Base-by-base conservation (phyloP, 2,329 filamentous ascomycete genomes). In the Thyridium curvatum region DNA sequence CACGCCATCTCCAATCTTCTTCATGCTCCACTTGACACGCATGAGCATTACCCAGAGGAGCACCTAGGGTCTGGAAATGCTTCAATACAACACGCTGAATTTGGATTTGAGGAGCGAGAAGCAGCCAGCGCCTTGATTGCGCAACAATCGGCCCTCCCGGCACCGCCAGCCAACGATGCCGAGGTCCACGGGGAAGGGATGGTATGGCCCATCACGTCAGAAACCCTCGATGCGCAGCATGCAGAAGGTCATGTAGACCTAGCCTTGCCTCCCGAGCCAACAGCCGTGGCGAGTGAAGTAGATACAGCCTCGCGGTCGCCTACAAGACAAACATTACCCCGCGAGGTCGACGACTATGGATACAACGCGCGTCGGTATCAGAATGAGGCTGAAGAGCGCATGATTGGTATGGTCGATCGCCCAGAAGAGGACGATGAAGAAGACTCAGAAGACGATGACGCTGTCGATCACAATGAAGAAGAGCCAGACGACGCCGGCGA, bases 381-480 rank as follows among this genome's bases (percentile, higher is more conserved):
- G 16, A 48, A 50, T 36, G 54, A 57, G 15, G 52, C 49, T 3
- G 52, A 56, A 34, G 52, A 55, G 13, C 41, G 45, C n/a, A 49
- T 53, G 34, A 48, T 50, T 13, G 48, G 52, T 5, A 48, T 55
- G 18, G 43, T 42, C 3, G 48, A 53, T 12, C 51, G 52, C 8
- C 49, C 39, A 17, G 51, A 44, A 26, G 51, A 44, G 36, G 41
- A 47, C 3, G 46, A 54, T n/a, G 41, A 51, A 15, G 47, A 47
- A 37, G 52, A 39, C 16, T 21, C 40, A 8, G 35, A 42, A 16
- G 42, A 46, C 14, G 46, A 42, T 3, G 43, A 39, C 4, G 48
- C 43, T 8, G 49, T 46, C 4, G 42, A 45, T 1, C 42, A 39
- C 5, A 40, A 43, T 12, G 16, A 41, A 12, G 39, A 39, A n/a